phyloP scores from a whole-genome alignment of 352 stramenopile genomes.

The Elongisporangium undulatum region DNA sequence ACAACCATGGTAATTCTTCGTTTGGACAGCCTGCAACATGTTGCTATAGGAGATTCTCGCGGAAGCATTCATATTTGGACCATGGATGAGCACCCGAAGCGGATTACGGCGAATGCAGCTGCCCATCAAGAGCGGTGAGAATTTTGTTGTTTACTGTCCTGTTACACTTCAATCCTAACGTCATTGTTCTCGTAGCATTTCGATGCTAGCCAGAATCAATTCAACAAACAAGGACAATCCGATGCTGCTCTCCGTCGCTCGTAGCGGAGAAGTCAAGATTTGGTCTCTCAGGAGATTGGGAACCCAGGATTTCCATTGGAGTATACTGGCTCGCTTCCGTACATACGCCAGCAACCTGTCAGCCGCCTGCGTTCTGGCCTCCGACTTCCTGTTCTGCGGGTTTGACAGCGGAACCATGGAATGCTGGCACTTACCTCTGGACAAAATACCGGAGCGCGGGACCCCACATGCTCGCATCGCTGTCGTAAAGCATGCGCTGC shows the following conservation, averaged over 20 bases:
- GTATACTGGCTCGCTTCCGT: conserved; percentile 37
- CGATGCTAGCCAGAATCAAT: background rate
- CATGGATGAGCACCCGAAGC: background rate
- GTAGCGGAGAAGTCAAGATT: conserved; percentile 39
- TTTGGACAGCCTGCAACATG: conserved; percentile 7
- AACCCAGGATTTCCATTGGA: conserved; percentile 15
- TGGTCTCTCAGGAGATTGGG: conserved; percentile 19
- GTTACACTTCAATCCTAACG: background rate
- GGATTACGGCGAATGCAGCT: background rate
- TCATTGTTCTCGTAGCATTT: background rate
- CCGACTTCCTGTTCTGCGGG: conserved; percentile 47
- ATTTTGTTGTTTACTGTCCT: background rate
- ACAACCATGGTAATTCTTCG: conserved; percentile 9
- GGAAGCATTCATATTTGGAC: conserved; percentile 11
- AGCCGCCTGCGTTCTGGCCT: conserved; percentile 17
- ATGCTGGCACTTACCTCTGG: conserved; percentile 35
- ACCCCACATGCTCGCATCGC: conserved; percentile 16
- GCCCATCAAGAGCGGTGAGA: conserved; percentile 20
- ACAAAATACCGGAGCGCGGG: conserved; percentile 14
- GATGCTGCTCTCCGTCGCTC: conserved; percentile 26
- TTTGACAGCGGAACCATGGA: conserved; percentile 46
- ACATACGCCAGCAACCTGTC: conserved; percentile 34
- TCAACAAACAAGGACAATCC: background rate
- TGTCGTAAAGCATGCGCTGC: conserved; percentile 36
- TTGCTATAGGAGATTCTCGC: conserved; percentile 15